Evolutionary conservation across 371 early-diverging fungal genomes (phyloP), one percentile per base, ranked within the genome.

Genomic region (Rhizopus arrhizus): DNA sequence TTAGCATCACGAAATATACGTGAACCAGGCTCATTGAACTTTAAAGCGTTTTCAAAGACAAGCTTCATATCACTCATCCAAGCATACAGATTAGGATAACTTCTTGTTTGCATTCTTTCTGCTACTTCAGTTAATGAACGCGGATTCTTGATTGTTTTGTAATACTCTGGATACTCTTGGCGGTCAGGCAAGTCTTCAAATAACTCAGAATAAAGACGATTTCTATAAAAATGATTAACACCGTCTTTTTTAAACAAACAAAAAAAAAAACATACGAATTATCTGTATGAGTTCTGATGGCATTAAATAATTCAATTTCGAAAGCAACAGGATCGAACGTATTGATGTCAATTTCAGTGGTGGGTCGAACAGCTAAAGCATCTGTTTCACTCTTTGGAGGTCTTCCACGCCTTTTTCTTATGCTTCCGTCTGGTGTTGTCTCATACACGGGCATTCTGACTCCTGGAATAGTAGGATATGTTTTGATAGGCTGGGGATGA

Each of bases 121-220:
- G 81, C 76, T 46, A 85, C 76, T 29, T 77, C 73, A 33, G 72
- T 66, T n/a, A 85, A 59, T 12, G 83, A 79, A 10, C 94, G 86
- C 1, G 96, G 98, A 0, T 84, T 72, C 33, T 85, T 77, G 70
- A 96, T 96, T 55, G 88, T 83, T 9, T 84, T 79, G 74, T 95
- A 97, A 69, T 97, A 97, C 62, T 96, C 96, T 0, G 97, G 95
- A 61, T 95, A 95, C 41, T 90, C 87, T 16, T 79, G 72, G 15
- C 78, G 63, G 53, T 85, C 86, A 0, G 96, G 96, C 11, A 94
- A 72, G 36, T 88, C 87, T 47, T 86, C 73, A 70, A 96, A 97
- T 43, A 90, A 71, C 53, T 90, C 92, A 8, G 87, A 72, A 32
- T 91, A 68, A n/a, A 74, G 70, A 8, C 89, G 85, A 28, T 84